Base-by-base conservation (phyloP, 257 asterid species). In the Salvia splendens region DNA sequence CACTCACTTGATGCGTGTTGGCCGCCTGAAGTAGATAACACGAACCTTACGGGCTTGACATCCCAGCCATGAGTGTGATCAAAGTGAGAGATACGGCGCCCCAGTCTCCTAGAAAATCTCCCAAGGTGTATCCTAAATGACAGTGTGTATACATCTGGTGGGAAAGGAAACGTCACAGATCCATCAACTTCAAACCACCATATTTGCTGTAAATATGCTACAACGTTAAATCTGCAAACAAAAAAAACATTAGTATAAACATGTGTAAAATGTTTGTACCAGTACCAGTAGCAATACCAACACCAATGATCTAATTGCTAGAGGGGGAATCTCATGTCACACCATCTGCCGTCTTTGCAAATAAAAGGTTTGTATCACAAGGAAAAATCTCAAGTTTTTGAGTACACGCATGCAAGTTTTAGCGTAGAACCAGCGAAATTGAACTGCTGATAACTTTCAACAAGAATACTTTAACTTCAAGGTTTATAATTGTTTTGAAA, bases 121-220 rank as follows among this genome's bases (percentile, higher is more conserved):
- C 99, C 99, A 0, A 89, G 85, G 82, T 91, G 99, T 65, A 91
- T 80, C 64, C 97, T 78, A 65, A 85, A 89, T 12, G 98, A 88
- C 35, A 94, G 61, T 0, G 95, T 78, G 49, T 94, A 91, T 58
- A 80, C 33, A 76, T 91, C 99, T 11, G 96, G 96, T 32, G 97
- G 95, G 69, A 94, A 86, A 10, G 96, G 97, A 73, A 94, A 94
- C 35, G 82, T 87, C 45, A 91, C 87, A 30, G 45, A 24, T 42
- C 98, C 98, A 40, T 86, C 92, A 54, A 91, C 95, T 82, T 94
- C 99, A 70, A 89, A 89, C 99, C 98, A 94, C 98, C 98, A 91
- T 79, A 91, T 79, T 84, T 91, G 99, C 75, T 91, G 99, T 75
- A 92, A 75, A 82, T 87, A 94, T 24, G 99, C 96, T 68, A 94